phyloP scores from a whole-genome alignment of 2,329 filamentous ascomycete genomes.

The Venturia asperata region DNA sequence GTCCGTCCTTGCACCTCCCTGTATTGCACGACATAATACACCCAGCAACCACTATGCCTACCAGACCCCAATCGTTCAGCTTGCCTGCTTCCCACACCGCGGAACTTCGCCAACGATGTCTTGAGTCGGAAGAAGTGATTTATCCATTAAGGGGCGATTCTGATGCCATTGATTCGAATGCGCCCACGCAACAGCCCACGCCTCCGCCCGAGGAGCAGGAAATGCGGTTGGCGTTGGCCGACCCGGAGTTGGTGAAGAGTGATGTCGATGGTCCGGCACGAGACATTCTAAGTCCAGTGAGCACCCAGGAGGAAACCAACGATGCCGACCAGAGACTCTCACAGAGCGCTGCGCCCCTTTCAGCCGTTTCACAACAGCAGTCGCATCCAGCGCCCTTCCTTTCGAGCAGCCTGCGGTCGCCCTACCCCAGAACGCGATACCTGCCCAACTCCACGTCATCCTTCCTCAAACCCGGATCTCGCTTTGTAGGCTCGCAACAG shows the following conservation, averaged over 20 bases:
- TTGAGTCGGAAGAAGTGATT: conserved; percentile 5
- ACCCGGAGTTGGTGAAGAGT: conserved; percentile 12
- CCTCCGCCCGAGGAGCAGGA: conserved; percentile 15
- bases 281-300: conserved; percentile 20
- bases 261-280: conserved; percentile 18
- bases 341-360: conserved; percentile 7
- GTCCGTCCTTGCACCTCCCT: neutral
- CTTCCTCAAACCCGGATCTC: conserved; percentile 78
- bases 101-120: conserved; percentile 11
- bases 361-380: neutral
- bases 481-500: conserved; percentile 83
- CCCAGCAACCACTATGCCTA: conserved; percentile 4
- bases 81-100: conserved; percentile 5
- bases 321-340: conserved; percentile 19
- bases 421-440: conserved; percentile 32
- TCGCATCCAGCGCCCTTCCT: neutral
- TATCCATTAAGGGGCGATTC: neutral
- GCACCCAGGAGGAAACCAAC: conserved; percentile 15
- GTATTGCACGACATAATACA: neutral
- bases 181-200: conserved; percentile 10
- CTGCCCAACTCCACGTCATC: conserved; percentile 76
- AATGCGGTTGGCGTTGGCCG: neutral
- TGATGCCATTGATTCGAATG: neutral
- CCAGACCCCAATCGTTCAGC: conserved; percentile 1
- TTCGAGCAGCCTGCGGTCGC: conserved; percentile 14